Evolutionary conservation across 2,329 filamentous ascomycete genomes (phyloP).

Genomic region (Domatiomyces globalis): DNA sequence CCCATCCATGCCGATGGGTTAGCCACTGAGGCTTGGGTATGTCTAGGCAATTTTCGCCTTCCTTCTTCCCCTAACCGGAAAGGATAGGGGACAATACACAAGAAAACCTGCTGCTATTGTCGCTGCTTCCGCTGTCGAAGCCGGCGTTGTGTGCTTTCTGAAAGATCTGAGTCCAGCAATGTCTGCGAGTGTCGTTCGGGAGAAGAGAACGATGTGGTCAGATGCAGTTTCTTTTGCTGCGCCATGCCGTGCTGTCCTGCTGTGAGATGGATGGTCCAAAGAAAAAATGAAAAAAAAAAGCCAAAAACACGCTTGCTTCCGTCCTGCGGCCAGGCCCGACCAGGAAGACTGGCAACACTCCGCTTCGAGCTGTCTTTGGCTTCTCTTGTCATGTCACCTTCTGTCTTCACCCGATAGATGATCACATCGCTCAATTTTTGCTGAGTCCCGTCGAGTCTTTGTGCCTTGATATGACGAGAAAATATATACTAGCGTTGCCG

Average conservation of each 20-base stretch:
- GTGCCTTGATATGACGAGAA: not conserved
- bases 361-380: not conserved
- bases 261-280: not conserved
- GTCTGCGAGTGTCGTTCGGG: not conserved
- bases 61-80: not conserved
- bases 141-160: not conserved
- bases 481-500: not conserved
- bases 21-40: not conserved
- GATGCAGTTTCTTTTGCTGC: not conserved
- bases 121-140: constrained; percentile 1
- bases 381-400: not conserved
- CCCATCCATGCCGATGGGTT: not conserved
- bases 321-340: too few relatives aligned
- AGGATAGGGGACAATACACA: not conserved
- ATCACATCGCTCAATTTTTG: not conserved
- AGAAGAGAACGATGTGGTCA: not conserved
- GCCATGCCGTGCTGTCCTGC: not conserved
- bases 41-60: not conserved
- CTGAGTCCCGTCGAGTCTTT: not conserved
- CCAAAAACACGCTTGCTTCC: not conserved
- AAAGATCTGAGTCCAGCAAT: not conserved
- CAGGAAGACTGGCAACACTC: too few relatives aligned
- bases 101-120: not conserved
- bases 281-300: not conserved
- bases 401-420: not conserved